Evolutionary conservation across 352 stramenopile species (phyloP).

Genomic region (Elongisporangium senticosum): DNA sequence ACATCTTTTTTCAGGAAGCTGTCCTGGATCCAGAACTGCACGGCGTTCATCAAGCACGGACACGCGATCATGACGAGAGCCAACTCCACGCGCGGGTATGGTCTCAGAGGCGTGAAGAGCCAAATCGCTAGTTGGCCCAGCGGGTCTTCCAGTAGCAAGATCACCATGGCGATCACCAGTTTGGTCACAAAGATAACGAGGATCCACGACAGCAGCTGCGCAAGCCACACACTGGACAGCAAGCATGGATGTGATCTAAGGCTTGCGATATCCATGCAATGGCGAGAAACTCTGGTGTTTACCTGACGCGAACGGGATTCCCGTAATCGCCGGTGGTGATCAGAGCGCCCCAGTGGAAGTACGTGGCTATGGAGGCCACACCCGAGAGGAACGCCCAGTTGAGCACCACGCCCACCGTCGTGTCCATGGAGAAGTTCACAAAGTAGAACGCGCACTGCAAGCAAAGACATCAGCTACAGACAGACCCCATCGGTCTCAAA

Average conservation of each 20-base stretch:
- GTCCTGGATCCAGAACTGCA: conserved; percentile 89
- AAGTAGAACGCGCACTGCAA: conserved; percentile 83
- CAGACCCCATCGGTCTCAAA: not conserved
- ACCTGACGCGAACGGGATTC: conserved; percentile 47
- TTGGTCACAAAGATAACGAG: conserved; percentile 77
- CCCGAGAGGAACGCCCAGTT: conserved; percentile 76
- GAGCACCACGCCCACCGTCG: conserved; percentile 76
- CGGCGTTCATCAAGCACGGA: conserved; percentile 83
- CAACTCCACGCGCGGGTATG: conserved; percentile 69
- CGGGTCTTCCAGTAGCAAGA: conserved; percentile 54
- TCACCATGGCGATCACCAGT: conserved; percentile 69
- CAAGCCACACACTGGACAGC: conserved; percentile 42
- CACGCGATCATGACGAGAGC: conserved; percentile 86
- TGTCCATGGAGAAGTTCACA: conserved; percentile 87
- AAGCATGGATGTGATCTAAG: not conserved
- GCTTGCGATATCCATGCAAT: too few relatives aligned
- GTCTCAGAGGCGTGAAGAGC: conserved; percentile 64
- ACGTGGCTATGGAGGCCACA: conserved; percentile 43
- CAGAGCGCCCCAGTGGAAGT: conserved; percentile 53
- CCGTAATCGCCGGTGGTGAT: conserved; percentile 76
- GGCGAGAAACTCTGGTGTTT: not conserved
- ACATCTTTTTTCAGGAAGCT: conserved; percentile 87
- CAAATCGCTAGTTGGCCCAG: conserved; percentile 49
- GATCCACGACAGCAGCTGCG: conserved; percentile 78
- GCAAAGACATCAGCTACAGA: conserved; percentile 3